A percentile compares a stretch with the other conserved stretches of the same genome.
Conservation (phyloP, 1,139 yeast genomes). For the Nakaseomyces bracarensis region DNA sequence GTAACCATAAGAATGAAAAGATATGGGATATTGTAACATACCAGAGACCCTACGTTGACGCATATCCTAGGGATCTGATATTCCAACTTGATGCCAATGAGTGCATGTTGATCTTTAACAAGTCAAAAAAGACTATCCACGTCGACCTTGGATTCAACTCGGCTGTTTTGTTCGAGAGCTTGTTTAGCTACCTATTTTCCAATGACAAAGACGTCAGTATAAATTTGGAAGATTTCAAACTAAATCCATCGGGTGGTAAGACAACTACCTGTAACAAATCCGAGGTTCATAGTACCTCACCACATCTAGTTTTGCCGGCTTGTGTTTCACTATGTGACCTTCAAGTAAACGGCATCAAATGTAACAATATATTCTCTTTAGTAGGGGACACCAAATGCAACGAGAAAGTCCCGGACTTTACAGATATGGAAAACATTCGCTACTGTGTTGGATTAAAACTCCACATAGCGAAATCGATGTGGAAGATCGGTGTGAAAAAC, state of each 20-base stretch:
- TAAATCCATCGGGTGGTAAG: constrained; percentile 9
- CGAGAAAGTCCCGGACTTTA: constrained; percentile 20
- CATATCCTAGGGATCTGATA: constrained; percentile 42
- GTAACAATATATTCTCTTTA: constrained; percentile 18
- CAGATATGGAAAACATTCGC: constrained; percentile 9
- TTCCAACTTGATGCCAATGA: constrained; percentile 43
- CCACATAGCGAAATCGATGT: constrained; percentile 22
- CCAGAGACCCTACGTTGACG: constrained; percentile 51
- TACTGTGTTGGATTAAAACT: constrained; percentile 22
- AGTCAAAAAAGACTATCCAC: constrained; percentile 26
- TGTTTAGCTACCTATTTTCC: constrained; percentile 20
- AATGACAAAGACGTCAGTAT: constrained; percentile 11
- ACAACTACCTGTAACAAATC: neutral
- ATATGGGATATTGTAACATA: constrained; percentile 34
- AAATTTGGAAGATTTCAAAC: constrained; percentile 10
- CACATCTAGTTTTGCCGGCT: constrained; percentile 24
- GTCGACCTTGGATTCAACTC: constrained; percentile 28
- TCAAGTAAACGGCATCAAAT: constrained; percentile 21
- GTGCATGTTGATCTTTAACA: constrained; percentile 26
- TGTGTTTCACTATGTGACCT: constrained; percentile 25
- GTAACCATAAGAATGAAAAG: constrained; percentile 9
- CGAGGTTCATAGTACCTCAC: constrained; percentile 6
- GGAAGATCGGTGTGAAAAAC: constrained; percentile 22
- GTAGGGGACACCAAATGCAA: constrained; percentile 19
- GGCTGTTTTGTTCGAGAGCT: constrained; percentile 24